Percentiles rank a stretch among this genome's conserved stretches.
These are phyloP conservation scores for Herpotrichia juniperi DNA, from an alignment of 2,329 filamentous ascomycete genomes.

Conservation along the genomic window DNA sequence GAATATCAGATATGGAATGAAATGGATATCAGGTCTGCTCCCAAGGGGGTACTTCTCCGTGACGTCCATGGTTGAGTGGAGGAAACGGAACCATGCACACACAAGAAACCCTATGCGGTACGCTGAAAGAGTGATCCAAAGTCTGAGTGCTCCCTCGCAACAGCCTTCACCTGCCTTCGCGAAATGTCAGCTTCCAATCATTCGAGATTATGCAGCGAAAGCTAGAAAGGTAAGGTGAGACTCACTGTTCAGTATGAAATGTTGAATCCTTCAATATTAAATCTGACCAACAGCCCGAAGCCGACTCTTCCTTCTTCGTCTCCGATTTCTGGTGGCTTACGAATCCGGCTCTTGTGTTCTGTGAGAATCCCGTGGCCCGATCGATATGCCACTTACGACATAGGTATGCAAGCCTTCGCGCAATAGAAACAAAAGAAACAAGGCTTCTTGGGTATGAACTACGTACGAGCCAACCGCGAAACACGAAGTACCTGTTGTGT, in stretches of 20 bases:
- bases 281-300: background rate
- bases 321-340: background rate
- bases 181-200: background rate
- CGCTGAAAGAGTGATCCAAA: background rate
- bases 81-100: background rate
- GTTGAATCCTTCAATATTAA: background rate
- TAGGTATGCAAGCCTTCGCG: background rate
- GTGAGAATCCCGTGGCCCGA: background rate
- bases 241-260: no score
- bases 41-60: conserved; percentile 38
- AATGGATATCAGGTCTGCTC: conserved; percentile 47
- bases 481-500: background rate
- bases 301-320: background rate
- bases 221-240: no score
- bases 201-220: no score
- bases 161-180: background rate
- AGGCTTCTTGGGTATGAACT: background rate
- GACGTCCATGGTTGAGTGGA: conserved; percentile 11
- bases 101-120: background rate
- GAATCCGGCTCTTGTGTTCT: background rate
- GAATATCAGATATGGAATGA: conserved; percentile 52
- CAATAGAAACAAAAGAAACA: background rate
- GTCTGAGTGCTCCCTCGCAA: no score
- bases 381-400: background rate
- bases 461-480: background rate